Conservation (phyloP, 805 yeast species). For the Metschnikowia lunata region DNA sequence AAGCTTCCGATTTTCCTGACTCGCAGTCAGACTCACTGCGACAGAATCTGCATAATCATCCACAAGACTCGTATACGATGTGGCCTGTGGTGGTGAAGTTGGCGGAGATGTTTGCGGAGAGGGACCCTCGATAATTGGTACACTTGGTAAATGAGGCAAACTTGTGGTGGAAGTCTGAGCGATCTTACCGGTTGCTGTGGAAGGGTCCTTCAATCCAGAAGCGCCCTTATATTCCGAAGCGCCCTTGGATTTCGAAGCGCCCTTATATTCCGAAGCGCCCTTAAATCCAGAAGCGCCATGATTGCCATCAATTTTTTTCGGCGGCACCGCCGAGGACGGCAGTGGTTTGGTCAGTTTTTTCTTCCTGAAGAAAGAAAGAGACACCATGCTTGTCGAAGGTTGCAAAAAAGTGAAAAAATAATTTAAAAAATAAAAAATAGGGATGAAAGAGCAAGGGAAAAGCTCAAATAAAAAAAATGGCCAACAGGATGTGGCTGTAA, state of each 20-base stretch:
- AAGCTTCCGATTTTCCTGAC: constrained; percentile 1
- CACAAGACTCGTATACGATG: constrained; percentile 3
- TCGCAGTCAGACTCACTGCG: constrained; percentile 1
- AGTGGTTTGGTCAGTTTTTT: constrained; percentile 2
- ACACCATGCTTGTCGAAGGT: constrained; percentile 2
- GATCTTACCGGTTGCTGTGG: background rate
- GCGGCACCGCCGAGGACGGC: background rate
- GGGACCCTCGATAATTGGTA: background rate
- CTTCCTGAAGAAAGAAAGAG: constrained; percentile 6
- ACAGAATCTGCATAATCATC: constrained; percentile 1
- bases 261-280: background rate
- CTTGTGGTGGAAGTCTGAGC: constrained; percentile 1
- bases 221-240: background rate
- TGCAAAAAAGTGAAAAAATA: no score
- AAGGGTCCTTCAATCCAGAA: background rate
- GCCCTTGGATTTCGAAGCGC: background rate
- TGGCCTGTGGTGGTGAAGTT: background rate
- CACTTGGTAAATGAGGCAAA: background rate
- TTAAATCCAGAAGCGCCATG: background rate
- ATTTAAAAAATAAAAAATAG: no score
- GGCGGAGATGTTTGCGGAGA: constrained; percentile 4
- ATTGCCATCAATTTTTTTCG: background rate
- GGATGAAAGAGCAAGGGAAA: no score
- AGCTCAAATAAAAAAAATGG: no score
- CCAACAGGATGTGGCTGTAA: no score